phyloP scores from a whole-genome alignment of 2,329 filamentous ascomycete genomes.

The Aspergillaceae sp. region DNA sequence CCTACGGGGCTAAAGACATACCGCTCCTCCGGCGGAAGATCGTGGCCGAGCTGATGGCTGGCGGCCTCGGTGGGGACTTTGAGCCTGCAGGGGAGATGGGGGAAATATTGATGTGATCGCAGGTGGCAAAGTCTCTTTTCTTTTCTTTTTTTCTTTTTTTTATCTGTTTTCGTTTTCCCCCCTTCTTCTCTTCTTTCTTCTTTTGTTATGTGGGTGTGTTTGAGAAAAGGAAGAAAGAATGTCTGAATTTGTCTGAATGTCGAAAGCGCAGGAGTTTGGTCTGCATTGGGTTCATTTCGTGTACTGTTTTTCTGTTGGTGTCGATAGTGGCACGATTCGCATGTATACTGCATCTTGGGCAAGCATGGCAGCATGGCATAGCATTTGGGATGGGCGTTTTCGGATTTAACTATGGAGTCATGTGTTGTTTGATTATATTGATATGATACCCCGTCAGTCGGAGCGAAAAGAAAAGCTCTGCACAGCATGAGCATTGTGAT shows the following conservation, averaged over 20 bases:
- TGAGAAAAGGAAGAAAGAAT: neutral
- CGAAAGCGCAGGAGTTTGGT: neutral
- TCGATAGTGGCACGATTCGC: neutral
- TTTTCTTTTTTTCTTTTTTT: too few relatives aligned
- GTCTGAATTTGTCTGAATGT: too few relatives aligned
- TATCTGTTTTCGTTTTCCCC: neutral
- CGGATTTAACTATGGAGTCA: neutral
- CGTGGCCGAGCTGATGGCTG: constrained; percentile 40
- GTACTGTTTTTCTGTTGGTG: neutral
- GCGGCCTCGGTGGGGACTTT: constrained; percentile 37
- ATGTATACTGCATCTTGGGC: neutral
- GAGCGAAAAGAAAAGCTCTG: neutral
- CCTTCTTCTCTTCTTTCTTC: neutral
- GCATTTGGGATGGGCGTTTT: neutral
- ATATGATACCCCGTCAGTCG: constrained; percentile 5
- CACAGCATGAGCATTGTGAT: constrained; percentile 1
- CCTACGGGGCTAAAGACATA: constrained; percentile 34
- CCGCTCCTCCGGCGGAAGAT: constrained; percentile 36
- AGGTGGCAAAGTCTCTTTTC: neutral
- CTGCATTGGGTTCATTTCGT: neutral
- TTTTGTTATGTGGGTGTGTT: neutral
- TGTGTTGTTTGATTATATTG: neutral
- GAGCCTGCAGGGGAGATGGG: constrained; percentile 14
- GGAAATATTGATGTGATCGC: neutral
- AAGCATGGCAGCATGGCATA: neutral